A percentile compares a stretch with the other conserved stretches of the same genome.
Conservation (phyloP, 495 filamentous ascomycete genomes). For the Astrocystis sublimbata region DNA sequence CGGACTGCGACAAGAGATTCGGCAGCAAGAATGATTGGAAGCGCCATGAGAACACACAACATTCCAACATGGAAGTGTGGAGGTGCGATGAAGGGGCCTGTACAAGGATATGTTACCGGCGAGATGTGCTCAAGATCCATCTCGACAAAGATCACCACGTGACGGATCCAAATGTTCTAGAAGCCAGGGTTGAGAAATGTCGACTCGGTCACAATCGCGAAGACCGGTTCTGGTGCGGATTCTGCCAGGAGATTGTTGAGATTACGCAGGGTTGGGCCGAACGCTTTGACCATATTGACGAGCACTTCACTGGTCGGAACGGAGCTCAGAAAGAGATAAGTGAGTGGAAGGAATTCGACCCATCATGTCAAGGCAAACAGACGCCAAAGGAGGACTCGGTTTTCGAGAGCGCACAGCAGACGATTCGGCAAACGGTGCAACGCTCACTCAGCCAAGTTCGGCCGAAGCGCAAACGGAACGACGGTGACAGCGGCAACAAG, state of each 20-base stretch:
- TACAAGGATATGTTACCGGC: conserved; percentile 59
- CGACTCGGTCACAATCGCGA: conserved; percentile 71
- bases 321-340: conserved; percentile 30
- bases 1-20: conserved; percentile 71
- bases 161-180: conserved; percentile 41
- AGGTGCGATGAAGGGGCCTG: conserved; percentile 65
- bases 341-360: conserved; percentile 41
- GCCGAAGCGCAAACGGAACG: conserved; percentile 31
- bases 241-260: conserved; percentile 63
- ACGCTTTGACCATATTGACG: conserved; percentile 85
- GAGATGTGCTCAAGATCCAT: conserved; percentile 63
- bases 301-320: conserved; percentile 62
- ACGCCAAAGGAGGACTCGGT: conserved; percentile 17
- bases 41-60: conserved; percentile 87
- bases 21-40: conserved; percentile 98
- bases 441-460: not conserved
- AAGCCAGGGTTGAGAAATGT: conserved; percentile 49
- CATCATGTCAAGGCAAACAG: not conserved
- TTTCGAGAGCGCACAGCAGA: not conserved
- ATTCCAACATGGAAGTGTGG: conserved; percentile 75
- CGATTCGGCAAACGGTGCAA: not conserved
- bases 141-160: conserved; percentile 57
- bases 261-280: conserved; percentile 68
- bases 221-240: conserved; percentile 85
- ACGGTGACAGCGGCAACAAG: not conserved